A percentile compares a stretch with the other conserved stretches of the same genome.
Evolutionary conservation across 257 asterid species (phyloP).

Genomic region (Cruciata laevipes): DNA sequence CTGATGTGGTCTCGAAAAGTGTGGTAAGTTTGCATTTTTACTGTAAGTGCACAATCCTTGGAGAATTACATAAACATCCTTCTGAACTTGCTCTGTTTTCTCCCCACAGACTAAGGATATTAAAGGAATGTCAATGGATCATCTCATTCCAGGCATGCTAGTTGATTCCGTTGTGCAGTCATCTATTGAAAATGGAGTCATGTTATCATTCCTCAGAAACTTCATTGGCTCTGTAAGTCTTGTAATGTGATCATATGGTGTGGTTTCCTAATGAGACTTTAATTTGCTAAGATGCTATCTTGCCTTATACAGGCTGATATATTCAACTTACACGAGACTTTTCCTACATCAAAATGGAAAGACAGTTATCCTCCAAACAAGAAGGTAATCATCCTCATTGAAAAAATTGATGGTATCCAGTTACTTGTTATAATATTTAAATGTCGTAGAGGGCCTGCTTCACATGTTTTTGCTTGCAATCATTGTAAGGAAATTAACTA

Average conservation of each 20-base stretch:
- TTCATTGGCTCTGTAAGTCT: constrained; percentile 92
- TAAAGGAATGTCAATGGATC: constrained; percentile 88
- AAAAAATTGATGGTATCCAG: not conserved
- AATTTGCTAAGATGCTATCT: constrained; percentile 10
- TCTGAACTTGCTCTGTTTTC: constrained; percentile 17
- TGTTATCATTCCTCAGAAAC: constrained; percentile 82
- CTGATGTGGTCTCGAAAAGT: constrained; percentile 51
- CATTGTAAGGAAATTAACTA: not conserved
- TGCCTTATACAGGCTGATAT: constrained; percentile 56
- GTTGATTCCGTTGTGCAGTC: constrained; percentile 84
- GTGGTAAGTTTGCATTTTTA: constrained; percentile 53
- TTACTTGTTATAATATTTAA: too few relatives aligned
- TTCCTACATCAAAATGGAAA: constrained; percentile 83
- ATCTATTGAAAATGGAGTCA: constrained; percentile 78
- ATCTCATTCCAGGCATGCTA: constrained; percentile 98
- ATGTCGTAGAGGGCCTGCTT: too few relatives aligned
- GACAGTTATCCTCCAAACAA: constrained; percentile 56
- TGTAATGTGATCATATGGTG: constrained; percentile 14
- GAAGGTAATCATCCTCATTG: constrained; percentile 44
- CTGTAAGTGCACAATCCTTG: not conserved
- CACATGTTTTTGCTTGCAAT: not conserved
- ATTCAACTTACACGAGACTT: constrained; percentile 57
- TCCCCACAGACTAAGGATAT: constrained; percentile 77
- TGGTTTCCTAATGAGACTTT: constrained; percentile 7
- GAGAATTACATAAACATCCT: constrained; percentile 13